phyloP scores from a whole-genome alignment of 345 rosid genomes.

The Eucalyptus tenuipes region DNA sequence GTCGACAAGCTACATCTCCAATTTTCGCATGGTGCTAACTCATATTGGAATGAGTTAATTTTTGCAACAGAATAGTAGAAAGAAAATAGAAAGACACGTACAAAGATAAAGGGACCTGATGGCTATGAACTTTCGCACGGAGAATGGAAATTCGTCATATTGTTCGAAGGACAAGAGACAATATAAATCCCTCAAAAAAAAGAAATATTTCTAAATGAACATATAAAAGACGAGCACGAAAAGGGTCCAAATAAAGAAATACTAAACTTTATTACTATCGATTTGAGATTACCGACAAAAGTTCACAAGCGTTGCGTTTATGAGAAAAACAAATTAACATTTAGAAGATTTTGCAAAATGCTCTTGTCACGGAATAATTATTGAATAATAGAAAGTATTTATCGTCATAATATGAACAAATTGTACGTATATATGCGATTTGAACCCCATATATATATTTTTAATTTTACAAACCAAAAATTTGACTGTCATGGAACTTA shows the following conservation, averaged over 20 bases:
- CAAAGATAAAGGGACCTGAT: background rate
- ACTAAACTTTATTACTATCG: no score
- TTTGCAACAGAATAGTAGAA: background rate
- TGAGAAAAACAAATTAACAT: accelerated
- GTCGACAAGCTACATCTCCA: background rate
- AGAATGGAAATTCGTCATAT: background rate
- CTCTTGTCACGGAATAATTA: no score
- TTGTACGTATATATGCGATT: no score
- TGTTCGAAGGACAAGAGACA: background rate
- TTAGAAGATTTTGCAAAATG: no score
- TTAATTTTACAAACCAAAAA: background rate
- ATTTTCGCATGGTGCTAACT: background rate
- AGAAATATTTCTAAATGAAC: background rate
- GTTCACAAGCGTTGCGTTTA: accelerated
- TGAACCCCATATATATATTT: no score
- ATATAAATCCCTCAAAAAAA: background rate
- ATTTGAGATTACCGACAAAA: background rate
- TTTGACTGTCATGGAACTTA: background rate
- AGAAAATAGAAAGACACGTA: background rate
- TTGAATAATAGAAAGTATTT: background rate
- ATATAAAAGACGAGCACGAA: background rate
- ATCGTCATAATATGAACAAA: no score
- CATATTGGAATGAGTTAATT: background rate
- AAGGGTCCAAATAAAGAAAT: background rate
- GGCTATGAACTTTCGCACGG: background rate